A percentile compares a stretch with the other conserved stretches of the same genome.
These are phyloP conservation scores for Salix dunnii DNA, from an alignment of 345 rosid genomes.

Conservation along the genomic window DNA sequence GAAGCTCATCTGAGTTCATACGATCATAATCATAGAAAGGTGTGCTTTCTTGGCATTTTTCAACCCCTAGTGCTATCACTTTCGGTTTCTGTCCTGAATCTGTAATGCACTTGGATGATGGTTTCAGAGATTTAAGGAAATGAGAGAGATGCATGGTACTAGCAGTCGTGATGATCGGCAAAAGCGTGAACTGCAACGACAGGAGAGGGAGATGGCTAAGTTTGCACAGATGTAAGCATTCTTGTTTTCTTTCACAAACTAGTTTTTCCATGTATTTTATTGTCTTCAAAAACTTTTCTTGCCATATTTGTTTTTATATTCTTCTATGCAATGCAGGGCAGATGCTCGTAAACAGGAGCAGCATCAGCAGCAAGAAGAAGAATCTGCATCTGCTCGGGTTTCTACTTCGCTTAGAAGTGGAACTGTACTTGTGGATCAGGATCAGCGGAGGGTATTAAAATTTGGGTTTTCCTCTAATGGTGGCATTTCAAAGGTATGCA, in stretches of 20 bases:
- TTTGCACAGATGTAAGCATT: slow-evolving; percentile 47
- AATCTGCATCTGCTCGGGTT: slow-evolving; percentile 39
- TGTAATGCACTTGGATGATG: not conserved
- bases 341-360: slow-evolving; percentile 63
- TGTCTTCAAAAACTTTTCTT: not conserved
- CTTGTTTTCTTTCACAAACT: not conserved
- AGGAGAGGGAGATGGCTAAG: slow-evolving; percentile 87
- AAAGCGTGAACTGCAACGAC: slow-evolving; percentile 84
- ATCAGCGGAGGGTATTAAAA: slow-evolving; percentile 71
- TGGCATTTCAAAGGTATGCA: slow-evolving; percentile 62
- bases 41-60: slow-evolving; percentile 15
- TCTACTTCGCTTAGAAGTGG: slow-evolving; percentile 31
- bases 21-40: slow-evolving; percentile 99
- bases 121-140: slow-evolving; percentile 88
- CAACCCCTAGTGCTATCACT: not conserved
- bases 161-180: slow-evolving; percentile 90
- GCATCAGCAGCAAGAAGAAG: slow-evolving; percentile 52
- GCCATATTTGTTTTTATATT: slow-evolving; percentile 1
- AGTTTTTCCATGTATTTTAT: not conserved
- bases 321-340: slow-evolving; percentile 45
- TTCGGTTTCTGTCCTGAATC: not conserved
- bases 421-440: slow-evolving; percentile 62
- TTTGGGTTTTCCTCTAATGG: slow-evolving; percentile 85
- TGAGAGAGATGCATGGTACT: slow-evolving; percentile 85
- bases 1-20: slow-evolving; percentile 94